phyloP scores from a whole-genome alignment of 192 early-diverging fungal genomes.

The Coemansia sp. region DNA sequence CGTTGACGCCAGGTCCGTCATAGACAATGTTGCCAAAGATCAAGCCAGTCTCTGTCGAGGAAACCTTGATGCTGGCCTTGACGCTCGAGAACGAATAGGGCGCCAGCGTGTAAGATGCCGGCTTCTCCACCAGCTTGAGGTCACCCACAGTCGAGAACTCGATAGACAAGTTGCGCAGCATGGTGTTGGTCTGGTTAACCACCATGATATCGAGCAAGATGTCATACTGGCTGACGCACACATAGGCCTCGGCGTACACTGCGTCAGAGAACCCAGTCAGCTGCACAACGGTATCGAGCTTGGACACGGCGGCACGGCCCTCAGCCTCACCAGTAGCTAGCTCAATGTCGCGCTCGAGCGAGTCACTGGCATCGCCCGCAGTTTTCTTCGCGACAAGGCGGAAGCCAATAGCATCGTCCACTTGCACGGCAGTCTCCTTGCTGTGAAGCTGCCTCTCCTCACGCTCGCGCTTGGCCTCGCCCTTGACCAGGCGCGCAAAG shows the following conservation, averaged over 20 bases:
- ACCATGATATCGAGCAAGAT: constrained; percentile 95
- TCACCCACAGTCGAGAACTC: constrained; percentile 99
- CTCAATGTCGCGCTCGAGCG: constrained; percentile 90
- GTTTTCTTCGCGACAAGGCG: constrained; percentile 80
- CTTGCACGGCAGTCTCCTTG: constrained; percentile 64
- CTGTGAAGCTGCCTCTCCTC: constrained; percentile 37
- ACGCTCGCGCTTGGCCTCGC: constrained; percentile 67
- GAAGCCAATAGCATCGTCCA: constrained; percentile 89
- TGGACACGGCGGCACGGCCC: constrained; percentile 82
- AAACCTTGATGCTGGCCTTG: constrained; percentile 98
- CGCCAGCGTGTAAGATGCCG: constrained; percentile 82
- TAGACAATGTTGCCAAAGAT: constrained; percentile 99
- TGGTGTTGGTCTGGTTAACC: constrained; percentile 95
- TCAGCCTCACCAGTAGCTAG: constrained; percentile 80
- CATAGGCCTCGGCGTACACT: constrained; percentile 99
- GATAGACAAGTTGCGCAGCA: constrained; percentile 95
- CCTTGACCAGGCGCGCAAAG: constrained; percentile 57
- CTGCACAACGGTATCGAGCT: constrained; percentile 94
- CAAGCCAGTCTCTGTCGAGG: constrained; percentile 96
- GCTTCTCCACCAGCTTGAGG: constrained; percentile 95
- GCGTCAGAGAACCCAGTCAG: constrained; percentile 97
- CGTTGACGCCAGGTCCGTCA: constrained; percentile 90
- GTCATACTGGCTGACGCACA: constrained; percentile 97
- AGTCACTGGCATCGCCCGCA: constrained; percentile 63
- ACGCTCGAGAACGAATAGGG: constrained; percentile 94